A percentile compares a stretch with the other conserved stretches of the same genome.
Conservation (phyloP, 306 rosid genomes). For the Sphenostylis stenocarpa region DNA sequence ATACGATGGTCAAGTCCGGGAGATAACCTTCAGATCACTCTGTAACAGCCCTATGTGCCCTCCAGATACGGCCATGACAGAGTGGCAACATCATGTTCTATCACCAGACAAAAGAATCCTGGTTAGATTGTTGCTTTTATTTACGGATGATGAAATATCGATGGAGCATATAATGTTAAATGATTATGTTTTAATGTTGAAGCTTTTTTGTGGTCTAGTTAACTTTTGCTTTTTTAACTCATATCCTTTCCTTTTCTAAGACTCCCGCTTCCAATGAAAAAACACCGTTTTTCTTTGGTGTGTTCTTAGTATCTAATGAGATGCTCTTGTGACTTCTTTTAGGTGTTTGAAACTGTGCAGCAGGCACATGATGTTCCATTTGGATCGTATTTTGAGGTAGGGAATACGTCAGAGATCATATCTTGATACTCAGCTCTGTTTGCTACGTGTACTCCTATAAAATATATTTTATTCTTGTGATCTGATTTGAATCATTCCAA, state of each 20-base stretch:
- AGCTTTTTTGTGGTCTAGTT: not conserved
- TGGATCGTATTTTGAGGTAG: conserved; percentile 93
- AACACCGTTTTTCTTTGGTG: not conserved
- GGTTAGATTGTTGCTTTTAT: conserved; percentile 51
- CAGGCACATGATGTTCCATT: conserved; percentile 99
- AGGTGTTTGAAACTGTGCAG: conserved; percentile 96
- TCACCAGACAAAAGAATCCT: conserved; percentile 72
- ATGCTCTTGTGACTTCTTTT: conserved; percentile 29
- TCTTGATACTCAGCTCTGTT: not conserved
- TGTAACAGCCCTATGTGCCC: conserved; percentile 99
- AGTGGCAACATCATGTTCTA: conserved; percentile 81
- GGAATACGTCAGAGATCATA: conserved; percentile 18
- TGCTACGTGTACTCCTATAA: not conserved
- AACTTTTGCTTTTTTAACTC: conserved; percentile 5
- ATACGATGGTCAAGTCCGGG: conserved; percentile 94
- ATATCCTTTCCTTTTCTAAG: not conserved
- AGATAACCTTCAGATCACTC: conserved; percentile 81
- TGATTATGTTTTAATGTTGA: not conserved
- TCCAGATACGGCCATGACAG: conserved; percentile 99
- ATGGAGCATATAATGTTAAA: not conserved
- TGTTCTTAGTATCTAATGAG: not conserved
- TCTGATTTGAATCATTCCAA: conserved; percentile 26
- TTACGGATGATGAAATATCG: conserved; percentile 2
- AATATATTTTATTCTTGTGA: conserved; percentile 1
- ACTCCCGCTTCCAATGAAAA: not conserved